phyloP scores from a whole-genome alignment of 495 filamentous ascomycete genomes.

The Symbiotaphrina buchneri region DNA sequence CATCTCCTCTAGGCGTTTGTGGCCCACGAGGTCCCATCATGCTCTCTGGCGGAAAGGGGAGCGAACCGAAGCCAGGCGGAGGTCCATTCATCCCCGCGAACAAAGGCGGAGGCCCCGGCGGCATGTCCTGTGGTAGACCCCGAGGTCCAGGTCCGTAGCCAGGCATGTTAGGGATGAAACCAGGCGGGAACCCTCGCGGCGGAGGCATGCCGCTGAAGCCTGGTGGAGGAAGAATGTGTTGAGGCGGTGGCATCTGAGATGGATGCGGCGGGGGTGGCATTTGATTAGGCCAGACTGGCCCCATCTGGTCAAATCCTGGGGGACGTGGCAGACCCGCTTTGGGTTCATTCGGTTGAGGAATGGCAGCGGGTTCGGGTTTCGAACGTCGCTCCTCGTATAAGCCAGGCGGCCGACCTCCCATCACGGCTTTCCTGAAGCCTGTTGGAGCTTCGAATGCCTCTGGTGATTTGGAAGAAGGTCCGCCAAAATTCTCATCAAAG shows the following conservation, averaged over 20 bases:
- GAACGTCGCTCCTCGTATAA: no score
- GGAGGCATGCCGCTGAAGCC: slow-evolving; percentile 17
- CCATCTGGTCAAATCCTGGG: slow-evolving; percentile 4
- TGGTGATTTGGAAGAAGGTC: no score
- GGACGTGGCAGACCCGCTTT: background rate
- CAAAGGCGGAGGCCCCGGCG: background rate
- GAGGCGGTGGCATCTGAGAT: slow-evolving; percentile 4
- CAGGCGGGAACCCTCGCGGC: slow-evolving; percentile 8
- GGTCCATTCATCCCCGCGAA: background rate
- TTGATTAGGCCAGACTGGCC: slow-evolving; percentile 1
- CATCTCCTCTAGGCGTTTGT: no score
- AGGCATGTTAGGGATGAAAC: background rate
- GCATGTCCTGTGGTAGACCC: background rate
- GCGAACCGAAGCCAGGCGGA: background rate
- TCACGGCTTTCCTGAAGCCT: no score
- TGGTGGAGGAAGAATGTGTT: slow-evolving; percentile 4
- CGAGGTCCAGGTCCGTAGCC: slow-evolving; percentile 2
- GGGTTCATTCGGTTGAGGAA: background rate
- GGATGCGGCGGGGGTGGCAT: slow-evolving; percentile 3
- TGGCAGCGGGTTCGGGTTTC: no score
- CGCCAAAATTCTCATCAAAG: background rate
- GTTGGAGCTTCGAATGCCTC: no score
- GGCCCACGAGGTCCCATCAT: no score
- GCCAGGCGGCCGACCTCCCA: no score
- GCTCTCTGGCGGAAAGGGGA: slow-evolving; percentile 2